Base-by-base conservation (phyloP, 805 yeast species). In the Saturnispora ahearnii region DNA sequence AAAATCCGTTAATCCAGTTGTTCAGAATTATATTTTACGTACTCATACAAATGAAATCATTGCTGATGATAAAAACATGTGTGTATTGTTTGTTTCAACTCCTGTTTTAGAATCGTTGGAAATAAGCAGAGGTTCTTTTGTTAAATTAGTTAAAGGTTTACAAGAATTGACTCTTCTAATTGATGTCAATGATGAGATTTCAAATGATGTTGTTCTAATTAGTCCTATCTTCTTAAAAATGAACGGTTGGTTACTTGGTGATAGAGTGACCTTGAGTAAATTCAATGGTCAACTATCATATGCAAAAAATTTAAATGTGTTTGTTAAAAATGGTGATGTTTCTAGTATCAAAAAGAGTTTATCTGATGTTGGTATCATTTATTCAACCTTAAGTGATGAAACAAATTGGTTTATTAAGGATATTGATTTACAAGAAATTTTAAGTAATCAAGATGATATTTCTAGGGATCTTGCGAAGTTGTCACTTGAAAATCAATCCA, bases 321-420 rank as follows among this genome's bases (percentile, higher is more conserved):
- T 33, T 15, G 40, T 46, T 3, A 36, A 34, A 13, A 32, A 34
- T 22, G 11, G 22, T 13, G 62, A 63, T 44, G 65, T 22, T 18
- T 1, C n/a, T 18, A 36, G 69, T 38, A 56, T 79, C 9, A 74
- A 68, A 45, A 73, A 74, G 37, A 53, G 71, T 0, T 54, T 82
- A 9, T 66, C 71, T 44, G 82, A 81, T 26, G 67, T 75, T 30
- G 89, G 90, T 0, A 59, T 86, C 8, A 54, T 84, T 0, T 76
- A 77, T 59, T 82, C 88, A 1, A 84, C 84, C 5, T 36, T 60
- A 18, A 47, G 40, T 36, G 37, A 38, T 38, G 36, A 37, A 24
- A 24, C 10, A 4, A 26, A 32, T 15, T 41, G 41, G 38, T 11
- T 24, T 24, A 26, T 41, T 12, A 33, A 41, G 6, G 21, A 42